Evolutionary conservation across 441 rosid genomes (phyloP).

Genomic region (Theobroma grandiflorum): DNA sequence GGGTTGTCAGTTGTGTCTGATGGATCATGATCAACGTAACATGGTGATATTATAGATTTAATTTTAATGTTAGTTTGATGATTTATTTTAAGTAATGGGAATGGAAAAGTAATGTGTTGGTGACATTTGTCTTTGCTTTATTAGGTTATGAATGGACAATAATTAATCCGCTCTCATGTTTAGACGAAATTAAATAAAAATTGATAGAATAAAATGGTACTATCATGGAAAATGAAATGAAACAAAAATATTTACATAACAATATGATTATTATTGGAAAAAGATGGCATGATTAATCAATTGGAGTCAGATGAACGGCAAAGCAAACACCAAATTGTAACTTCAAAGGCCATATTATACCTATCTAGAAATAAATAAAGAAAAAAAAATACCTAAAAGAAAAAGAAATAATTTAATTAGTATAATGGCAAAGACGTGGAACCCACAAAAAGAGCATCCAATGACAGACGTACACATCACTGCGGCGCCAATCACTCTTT

Average conservation of each 20-base stretch:
- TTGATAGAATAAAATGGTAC: no score
- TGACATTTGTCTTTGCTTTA: no score
- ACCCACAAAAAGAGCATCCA: slow-evolving; percentile 31
- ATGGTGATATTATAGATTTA: no score
- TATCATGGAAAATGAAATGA: background rate
- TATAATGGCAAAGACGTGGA: background rate
- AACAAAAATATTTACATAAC: background rate
- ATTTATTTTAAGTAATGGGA: no score
- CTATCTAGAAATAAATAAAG: background rate
- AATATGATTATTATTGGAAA: background rate
- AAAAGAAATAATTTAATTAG: background rate
- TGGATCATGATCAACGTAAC: no score
- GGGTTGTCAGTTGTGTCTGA: no score
- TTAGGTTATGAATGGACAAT: no score
- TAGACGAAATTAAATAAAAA: no score
- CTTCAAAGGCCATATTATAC: slow-evolving; percentile 27
- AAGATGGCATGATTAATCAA: background rate
- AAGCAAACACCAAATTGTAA: slow-evolving; percentile 33
- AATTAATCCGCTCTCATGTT: no score
- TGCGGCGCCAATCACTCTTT: background rate
- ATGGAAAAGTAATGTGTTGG: no score
- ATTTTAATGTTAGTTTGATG: no score
- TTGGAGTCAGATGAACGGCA: slow-evolving; percentile 48
- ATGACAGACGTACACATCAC: slow-evolving; percentile 32
- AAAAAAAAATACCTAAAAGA: no score